Base-by-base conservation (phyloP, 805 yeast species). In the Vanderwaltozyma verrucispora region DNA sequence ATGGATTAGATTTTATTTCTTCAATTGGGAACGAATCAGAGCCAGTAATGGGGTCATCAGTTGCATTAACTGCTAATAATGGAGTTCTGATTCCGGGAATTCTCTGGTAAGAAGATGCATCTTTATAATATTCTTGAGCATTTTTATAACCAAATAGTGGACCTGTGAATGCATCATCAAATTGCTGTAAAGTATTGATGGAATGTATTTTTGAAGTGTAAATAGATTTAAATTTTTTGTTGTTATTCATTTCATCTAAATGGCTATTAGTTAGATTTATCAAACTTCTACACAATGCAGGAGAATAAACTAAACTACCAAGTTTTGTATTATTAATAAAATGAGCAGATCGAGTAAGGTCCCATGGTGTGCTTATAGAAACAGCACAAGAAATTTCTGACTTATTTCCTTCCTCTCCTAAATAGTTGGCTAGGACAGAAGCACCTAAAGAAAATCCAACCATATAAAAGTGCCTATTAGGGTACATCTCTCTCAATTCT, bases 391-490 rank as follows among this genome's bases (percentile, higher is more conserved):
- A 63, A 27, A 76, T 53, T 14, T 61, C 60, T 7, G 58, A 41
- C n/a, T 64, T 51, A 1, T 62, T 68, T 10, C 72, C 74, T 46
- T 75, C 77, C 50, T 74, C 80, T 9, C 87, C 89, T 16, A 84
- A 53, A 55, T 77, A 84, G 52, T 84, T 85, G 21, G 81, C 69
- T 42, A 83, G 63, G 24, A 84, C 68, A 3, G 78, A 69, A 0
- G 81, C 88, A 2, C 95, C 95, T 37, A 84, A 68, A n/a, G 88
- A 79, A 50, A 78, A 79, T 3, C 94, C 95, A n/a, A 74, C 75
- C 24, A 78, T 69, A 50, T 71, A 77, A 40, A 81, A 72, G n/a
- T 84, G 73, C 36, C 77, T 62, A 36, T 68, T 60, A 1, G 94
- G 89, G 52, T 67, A 79, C 33, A 62, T 53, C 30, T 43, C 40